phyloP scores from a whole-genome alignment of 306 rosid genomes.

The Trifolium repens region DNA sequence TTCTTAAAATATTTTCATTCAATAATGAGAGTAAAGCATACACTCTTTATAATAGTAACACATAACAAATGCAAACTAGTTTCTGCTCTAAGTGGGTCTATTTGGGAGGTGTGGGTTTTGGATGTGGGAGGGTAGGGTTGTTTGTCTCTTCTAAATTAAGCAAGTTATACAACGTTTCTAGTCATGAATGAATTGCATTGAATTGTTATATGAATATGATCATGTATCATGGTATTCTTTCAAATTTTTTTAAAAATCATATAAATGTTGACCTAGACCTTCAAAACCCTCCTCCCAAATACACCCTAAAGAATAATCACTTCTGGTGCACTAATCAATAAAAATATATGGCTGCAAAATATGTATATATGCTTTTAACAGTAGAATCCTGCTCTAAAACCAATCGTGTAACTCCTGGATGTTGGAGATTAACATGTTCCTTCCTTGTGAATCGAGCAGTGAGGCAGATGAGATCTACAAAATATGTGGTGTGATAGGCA shows the following conservation, averaged over 20 bases:
- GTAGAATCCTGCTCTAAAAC: constrained; percentile 10
- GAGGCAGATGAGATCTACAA: constrained; percentile 92
- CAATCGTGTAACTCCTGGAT: constrained; percentile 11
- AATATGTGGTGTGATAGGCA: constrained; percentile 92
- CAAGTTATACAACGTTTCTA: too few relatives aligned
- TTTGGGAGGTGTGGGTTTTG: too few relatives aligned
- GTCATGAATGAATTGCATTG: too few relatives aligned
- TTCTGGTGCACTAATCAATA: neutral
- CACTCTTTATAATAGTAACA: neutral
- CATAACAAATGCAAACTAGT: neutral
- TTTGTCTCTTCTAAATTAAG: too few relatives aligned
- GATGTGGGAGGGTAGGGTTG: too few relatives aligned
- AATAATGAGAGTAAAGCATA: neutral
- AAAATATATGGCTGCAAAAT: neutral
- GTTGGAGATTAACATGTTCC: constrained; percentile 18
- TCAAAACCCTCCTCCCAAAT: too few relatives aligned
- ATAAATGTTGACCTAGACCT: too few relatives aligned
- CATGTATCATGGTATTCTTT: too few relatives aligned
- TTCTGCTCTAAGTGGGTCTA: neutral
- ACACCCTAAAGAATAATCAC: neutral
- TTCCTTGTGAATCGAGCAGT: constrained; percentile 52
- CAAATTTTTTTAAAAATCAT: too few relatives aligned
- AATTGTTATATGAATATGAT: too few relatives aligned
- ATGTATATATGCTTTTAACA: neutral
- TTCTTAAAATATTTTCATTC: neutral